Percentiles rank a stretch among this genome's conserved stretches.
Evolutionary conservation across 2,329 filamentous ascomycete genomes (phyloP).

Genomic region (Aspergillus amoenus): DNA sequence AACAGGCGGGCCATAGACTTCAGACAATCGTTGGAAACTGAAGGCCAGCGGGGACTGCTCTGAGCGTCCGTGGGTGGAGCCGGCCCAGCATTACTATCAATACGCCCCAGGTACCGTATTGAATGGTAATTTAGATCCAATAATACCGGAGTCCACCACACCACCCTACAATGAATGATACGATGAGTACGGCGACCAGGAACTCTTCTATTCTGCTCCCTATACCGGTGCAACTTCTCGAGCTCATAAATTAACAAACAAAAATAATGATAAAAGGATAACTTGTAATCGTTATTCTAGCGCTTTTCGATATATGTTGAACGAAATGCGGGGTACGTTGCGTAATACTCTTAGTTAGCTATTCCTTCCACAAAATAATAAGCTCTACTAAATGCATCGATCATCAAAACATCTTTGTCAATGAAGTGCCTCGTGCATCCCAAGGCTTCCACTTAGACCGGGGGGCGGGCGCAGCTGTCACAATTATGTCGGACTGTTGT

Average conservation of each 20-base stretch:
- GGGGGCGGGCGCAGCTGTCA: not conserved
- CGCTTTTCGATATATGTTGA: not conserved
- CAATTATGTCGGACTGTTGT: not conserved
- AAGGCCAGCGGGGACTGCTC: not conserved
- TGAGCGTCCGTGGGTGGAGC: not conserved
- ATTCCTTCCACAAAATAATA: not conserved
- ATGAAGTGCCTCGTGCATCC: not conserved
- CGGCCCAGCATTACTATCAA: not conserved
- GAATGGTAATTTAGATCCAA: too few relatives aligned
- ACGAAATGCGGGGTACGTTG: not conserved
- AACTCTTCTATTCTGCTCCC: too few relatives aligned
- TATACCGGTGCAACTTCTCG: too few relatives aligned
- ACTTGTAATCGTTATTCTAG: not conserved
- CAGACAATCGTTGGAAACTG: not conserved
- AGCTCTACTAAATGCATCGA: not conserved
- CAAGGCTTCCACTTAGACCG: too few relatives aligned
- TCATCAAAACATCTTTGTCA: not conserved
- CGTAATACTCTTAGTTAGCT: not conserved
- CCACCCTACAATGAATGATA: too few relatives aligned
- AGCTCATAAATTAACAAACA: not conserved
- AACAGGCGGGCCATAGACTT: slow-evolving; percentile 1
- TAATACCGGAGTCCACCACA: too few relatives aligned
- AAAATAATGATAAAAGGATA: not conserved
- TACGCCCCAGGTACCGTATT: not conserved
- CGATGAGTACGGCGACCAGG: too few relatives aligned